Evolutionary conservation across 306 rosid genomes (phyloP).

Genomic region (Citrullus amarus): DNA sequence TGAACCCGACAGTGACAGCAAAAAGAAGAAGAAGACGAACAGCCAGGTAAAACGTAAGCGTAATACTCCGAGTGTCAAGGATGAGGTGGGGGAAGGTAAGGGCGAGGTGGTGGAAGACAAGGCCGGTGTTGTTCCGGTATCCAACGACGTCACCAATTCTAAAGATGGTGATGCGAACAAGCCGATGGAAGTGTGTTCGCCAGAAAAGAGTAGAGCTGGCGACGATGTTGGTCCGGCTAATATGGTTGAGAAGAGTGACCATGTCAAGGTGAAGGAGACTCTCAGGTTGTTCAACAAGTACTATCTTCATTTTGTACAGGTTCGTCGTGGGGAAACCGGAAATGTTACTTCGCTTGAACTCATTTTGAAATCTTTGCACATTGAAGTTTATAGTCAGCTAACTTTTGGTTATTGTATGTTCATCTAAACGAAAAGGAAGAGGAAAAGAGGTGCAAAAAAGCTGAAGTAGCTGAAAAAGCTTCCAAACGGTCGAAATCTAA

Average conservation of each 20-base stretch:
- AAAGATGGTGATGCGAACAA: not conserved
- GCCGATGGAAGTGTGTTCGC: not conserved
- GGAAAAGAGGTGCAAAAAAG: constrained; percentile 41
- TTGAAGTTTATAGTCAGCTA: not conserved
- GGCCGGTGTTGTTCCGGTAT: not conserved
- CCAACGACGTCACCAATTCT: not conserved
- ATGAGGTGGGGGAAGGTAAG: not conserved
- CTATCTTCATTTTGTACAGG: constrained; percentile 79
- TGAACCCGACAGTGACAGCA: not conserved
- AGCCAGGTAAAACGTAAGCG: not conserved
- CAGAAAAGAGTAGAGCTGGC: not conserved
- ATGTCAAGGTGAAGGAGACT: constrained; percentile 56
- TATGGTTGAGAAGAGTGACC: constrained; percentile 40
- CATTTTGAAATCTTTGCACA: not conserved
- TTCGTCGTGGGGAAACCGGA: constrained; percentile 7
- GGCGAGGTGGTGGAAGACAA: not conserved
- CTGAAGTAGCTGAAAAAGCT: constrained; percentile 20
- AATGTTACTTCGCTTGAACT: not conserved
- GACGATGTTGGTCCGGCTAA: constrained; percentile 11
- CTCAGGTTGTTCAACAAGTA: constrained; percentile 66
- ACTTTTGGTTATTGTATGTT: not conserved
- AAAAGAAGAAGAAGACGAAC: constrained; percentile 6
- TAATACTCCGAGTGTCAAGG: not conserved
- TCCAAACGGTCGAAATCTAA: constrained; percentile 22
- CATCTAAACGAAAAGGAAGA: constrained; percentile 40